Conservation (phyloP, 1,284 basidiomycete genomes). For the Schizophyllum commune region DNA sequence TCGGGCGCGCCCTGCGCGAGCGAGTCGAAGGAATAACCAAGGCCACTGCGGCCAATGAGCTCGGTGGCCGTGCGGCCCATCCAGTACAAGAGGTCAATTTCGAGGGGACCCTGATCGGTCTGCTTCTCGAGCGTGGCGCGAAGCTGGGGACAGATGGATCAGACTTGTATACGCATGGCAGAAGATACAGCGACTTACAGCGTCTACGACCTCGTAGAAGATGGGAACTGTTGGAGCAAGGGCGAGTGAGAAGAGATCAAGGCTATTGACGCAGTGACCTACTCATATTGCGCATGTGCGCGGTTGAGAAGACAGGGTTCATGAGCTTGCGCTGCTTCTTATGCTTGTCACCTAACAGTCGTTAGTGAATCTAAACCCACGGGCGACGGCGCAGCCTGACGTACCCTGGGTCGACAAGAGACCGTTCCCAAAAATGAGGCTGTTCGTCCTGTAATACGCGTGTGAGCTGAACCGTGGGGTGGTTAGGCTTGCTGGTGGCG, state of each 20-base stretch:
- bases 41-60: slow-evolving; percentile 22
- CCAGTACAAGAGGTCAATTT: slow-evolving; percentile 29
- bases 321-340: slow-evolving; percentile 38
- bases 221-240: neutral
- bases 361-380: neutral
- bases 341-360: slow-evolving; percentile 29
- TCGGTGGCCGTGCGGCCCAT: slow-evolving; percentile 29
- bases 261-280: no score
- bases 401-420: neutral
- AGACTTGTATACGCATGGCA: slow-evolving; percentile 1
- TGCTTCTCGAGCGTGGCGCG: slow-evolving; percentile 3
- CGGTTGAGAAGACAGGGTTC: slow-evolving; percentile 32
- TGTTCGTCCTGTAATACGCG: neutral
- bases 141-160: slow-evolving; percentile 4
- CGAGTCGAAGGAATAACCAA: slow-evolving; percentile 33
- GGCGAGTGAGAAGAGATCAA: no score
- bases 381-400: neutral
- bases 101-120: slow-evolving; percentile 14
- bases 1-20: slow-evolving; percentile 17
- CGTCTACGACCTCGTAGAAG: neutral
- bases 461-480: neutral
- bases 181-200: neutral
- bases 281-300: neutral
- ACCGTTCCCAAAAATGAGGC: neutral
- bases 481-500: neutral